Percentiles rank a stretch among this genome's conserved stretches.
Conservation (phyloP, 1,139 yeast genomes). For the Geotrichum citri-aurantii region DNA sequence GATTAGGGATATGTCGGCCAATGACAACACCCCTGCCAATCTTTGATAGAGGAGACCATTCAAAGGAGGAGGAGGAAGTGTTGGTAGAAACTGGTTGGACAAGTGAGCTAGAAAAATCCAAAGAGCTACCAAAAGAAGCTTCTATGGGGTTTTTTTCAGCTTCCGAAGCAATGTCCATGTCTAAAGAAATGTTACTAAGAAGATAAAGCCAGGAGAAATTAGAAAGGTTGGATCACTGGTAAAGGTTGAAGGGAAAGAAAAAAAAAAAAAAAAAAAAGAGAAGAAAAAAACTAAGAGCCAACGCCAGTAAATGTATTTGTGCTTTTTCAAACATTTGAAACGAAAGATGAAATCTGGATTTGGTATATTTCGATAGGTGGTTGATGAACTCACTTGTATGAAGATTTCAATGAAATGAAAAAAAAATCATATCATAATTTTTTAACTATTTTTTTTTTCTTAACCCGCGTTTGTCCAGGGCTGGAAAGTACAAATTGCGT, state of each 20-base stretch:
- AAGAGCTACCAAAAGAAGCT: not conserved
- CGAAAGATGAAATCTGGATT: not conserved
- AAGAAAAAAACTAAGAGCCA: not conserved
- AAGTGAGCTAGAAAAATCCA: not conserved
- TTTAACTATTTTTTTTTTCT: not conserved
- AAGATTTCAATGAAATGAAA: not conserved
- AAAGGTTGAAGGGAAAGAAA: too few species aligned
- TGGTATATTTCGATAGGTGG: not conserved
- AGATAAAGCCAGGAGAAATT: not conserved
- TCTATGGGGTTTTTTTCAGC: not conserved
- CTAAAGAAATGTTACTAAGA: not conserved
- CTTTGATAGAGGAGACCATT: constrained; percentile 41
- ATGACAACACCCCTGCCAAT: constrained; percentile 29
- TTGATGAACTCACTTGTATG: not conserved
- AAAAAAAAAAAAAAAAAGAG: not conserved
- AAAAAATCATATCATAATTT: not conserved
- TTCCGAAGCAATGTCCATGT: not conserved
- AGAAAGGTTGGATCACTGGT: not conserved
- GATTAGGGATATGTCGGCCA: constrained; percentile 23
- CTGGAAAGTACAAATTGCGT: not conserved
- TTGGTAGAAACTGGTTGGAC: not conserved
- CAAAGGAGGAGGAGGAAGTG: constrained; percentile 12
- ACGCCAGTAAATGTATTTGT: not conserved
- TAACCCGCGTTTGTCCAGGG: not conserved
- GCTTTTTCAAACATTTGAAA: not conserved